Base-by-base conservation (phyloP, 2,329 filamentous ascomycete species). In the Paecilomyces variotii region DNA sequence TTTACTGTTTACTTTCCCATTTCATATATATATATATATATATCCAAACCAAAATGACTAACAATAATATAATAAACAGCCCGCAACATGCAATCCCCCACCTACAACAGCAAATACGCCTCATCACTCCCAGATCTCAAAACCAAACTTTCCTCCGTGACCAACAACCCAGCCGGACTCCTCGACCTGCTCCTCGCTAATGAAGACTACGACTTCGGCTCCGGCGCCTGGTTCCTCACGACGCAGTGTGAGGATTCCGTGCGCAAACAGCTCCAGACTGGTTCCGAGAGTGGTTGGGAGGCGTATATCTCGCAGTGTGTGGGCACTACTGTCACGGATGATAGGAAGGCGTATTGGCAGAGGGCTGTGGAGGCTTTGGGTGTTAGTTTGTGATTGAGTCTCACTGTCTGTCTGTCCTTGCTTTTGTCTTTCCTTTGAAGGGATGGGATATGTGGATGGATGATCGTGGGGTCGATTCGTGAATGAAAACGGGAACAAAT, bases 11-110 rank as follows among this genome's bases (percentile, higher is more conserved):
- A 32, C 24, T 50, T 58, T 26, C 50, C 25, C 27, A 52, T 54
- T 24, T 51, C 57, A 35, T 59, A 50, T 59, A 14, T 34, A 10
- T 59, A 50, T 59, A 14, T 34, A 10, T 26, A 5, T 19, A 39
- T 49, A 25, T n/a, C n/a, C 12, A 54, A 19, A 26, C 45, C 50
- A 59, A 54, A 49, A 52, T n/a, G 55, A 52, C 45, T 51, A 26
- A 50, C n/a, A 19, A 30, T 12, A 6, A 12, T 55, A 12, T 30
- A 32, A 6, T 7, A 25, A 55, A 27, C 51, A 74, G 74, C 89
- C 0, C 75, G 84, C 3, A 86, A 85, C 68, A 88, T 88, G 86
- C 82, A 87, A 71, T 80, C 77, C 56, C 76, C 82, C 0, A 65
- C 72, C 0, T 86, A 75, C 70, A 84, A 87, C 64, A 62, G 76